These are phyloP conservation scores for Pseudonitzschia delicatissima DNA, from an alignment of 108 stramenopile genomes.

Conservation along the genomic window DNA sequence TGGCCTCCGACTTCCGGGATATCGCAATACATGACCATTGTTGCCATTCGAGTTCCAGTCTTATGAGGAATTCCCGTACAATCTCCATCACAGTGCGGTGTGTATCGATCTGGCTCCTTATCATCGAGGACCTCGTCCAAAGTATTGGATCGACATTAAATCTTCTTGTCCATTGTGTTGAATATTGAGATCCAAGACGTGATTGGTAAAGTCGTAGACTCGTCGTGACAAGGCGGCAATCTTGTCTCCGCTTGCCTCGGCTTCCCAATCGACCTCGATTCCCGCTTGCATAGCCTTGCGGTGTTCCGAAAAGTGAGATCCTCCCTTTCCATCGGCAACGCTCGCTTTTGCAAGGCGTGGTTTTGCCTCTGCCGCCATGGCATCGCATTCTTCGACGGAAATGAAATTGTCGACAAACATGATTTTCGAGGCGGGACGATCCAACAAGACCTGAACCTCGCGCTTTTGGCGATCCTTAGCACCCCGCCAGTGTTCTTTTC, in stretches of 20 bases:
- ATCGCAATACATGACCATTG: conserved; percentile 91
- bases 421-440: conserved; percentile 67
- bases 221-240: conserved; percentile 63
- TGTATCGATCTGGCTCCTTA: conserved; percentile 83
- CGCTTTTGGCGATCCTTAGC: conserved; percentile 20
- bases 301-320: conserved; percentile 47
- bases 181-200: conserved; percentile 66
- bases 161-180: conserved; percentile 80
- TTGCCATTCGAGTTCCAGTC: conserved; percentile 85
- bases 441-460: conserved; percentile 47
- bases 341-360: conserved; percentile 67
- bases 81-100: conserved; percentile 91
- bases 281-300: conserved; percentile 85
- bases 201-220: conserved; percentile 82
- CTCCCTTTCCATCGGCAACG: conserved; percentile 84
- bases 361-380: conserved; percentile 59
- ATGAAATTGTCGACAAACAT: conserved; percentile 78
- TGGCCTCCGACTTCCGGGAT: conserved; percentile 79
- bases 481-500: conserved; percentile 28
- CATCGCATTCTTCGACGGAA: conserved; percentile 77
- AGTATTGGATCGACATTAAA: conserved; percentile 85
- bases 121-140: conserved; percentile 72
- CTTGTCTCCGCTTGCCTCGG: conserved; percentile 52
- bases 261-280: conserved; percentile 60
- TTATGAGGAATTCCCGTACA: conserved; percentile 68